Percentiles rank a stretch among this genome's conserved stretches.
Conservation (phyloP, 805 yeast genomes). For the Millerago galiae region DNA sequence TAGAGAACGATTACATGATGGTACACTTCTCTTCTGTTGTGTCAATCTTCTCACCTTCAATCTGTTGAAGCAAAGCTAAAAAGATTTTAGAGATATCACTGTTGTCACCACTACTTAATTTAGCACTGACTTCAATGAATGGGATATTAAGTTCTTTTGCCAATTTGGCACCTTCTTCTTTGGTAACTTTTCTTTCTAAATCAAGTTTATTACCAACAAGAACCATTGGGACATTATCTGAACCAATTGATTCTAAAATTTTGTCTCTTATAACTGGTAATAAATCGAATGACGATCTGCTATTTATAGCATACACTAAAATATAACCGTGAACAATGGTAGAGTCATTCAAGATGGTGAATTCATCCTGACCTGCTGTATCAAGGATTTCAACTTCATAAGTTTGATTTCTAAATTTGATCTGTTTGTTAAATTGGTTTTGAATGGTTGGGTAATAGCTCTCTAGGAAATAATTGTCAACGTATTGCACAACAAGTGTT, state of each 20-base stretch:
- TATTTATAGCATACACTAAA: constrained; percentile 75
- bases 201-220: constrained; percentile 76
- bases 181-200: constrained; percentile 56
- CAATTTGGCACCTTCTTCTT: constrained; percentile 50
- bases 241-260: constrained; percentile 64
- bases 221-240: constrained; percentile 68
- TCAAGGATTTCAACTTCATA: constrained; percentile 82
- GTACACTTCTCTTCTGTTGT: constrained; percentile 44
- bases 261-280: constrained; percentile 75
- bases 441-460: constrained; percentile 72
- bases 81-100: constrained; percentile 61
- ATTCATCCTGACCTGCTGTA: constrained; percentile 93
- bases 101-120: constrained; percentile 70
- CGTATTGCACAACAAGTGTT: constrained; percentile 76
- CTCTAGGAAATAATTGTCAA: constrained; percentile 84
- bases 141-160: constrained; percentile 65
- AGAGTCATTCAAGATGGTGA: constrained; percentile 71
- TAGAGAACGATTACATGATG: constrained; percentile 27
- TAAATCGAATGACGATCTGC: constrained; percentile 71
- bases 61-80: constrained; percentile 50
- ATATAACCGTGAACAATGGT: constrained; percentile 78
- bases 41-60: constrained; percentile 59
- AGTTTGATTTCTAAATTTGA: constrained; percentile 55
- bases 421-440: constrained; percentile 10
- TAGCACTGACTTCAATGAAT: constrained; percentile 79